These are phyloP conservation scores for Nannochloris sp. DNA, from an alignment of 139 green algal genomes.

Conservation along the genomic window DNA sequence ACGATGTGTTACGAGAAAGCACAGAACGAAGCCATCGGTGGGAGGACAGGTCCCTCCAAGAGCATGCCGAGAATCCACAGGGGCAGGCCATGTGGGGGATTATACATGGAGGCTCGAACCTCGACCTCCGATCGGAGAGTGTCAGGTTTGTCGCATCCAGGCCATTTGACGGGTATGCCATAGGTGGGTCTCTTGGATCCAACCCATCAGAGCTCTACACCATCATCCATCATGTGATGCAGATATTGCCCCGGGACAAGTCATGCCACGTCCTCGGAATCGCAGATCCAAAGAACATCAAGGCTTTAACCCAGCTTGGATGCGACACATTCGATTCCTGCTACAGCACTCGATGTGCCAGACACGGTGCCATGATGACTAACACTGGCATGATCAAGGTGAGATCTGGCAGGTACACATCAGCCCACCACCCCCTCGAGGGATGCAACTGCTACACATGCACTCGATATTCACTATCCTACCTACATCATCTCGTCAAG, in stretches of 20 bases:
- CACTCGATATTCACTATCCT: slow-evolving; percentile 28
- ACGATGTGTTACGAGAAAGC: slow-evolving; percentile 13
- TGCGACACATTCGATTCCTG: slow-evolving; percentile 40
- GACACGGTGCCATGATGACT: slow-evolving; percentile 30
- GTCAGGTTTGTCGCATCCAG: slow-evolving; percentile 32
- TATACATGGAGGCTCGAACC: slow-evolving; percentile 33
- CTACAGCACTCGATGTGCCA: slow-evolving; percentile 31
- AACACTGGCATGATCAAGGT: slow-evolving; percentile 13
- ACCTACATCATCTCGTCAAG: slow-evolving; percentile 46
- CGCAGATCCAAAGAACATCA: slow-evolving; percentile 30
- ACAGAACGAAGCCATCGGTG: slow-evolving; percentile 34
- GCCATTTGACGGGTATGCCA: slow-evolving; percentile 40
- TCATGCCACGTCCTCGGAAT: slow-evolving; percentile 44
- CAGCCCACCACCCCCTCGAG: slow-evolving; percentile 7
- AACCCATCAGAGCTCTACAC: slow-evolving; percentile 28
- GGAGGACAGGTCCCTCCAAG: slow-evolving; percentile 28
- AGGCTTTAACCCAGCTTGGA: not conserved
- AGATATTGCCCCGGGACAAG: slow-evolving; percentile 20
- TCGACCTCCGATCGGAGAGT: slow-evolving; percentile 23
- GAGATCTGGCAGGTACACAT: slow-evolving; percentile 23
- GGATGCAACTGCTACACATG: slow-evolving; percentile 32
- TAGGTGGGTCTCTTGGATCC: slow-evolving; percentile 42
- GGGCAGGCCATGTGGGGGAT: slow-evolving; percentile 50
- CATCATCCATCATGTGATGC: slow-evolving; percentile 35
- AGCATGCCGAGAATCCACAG: slow-evolving; percentile 29